Evolutionary conservation across 139 green algal genomes (phyloP), one percentile per base, ranked within the genome.

Genomic region (Chlamydomonas sp.): DNA sequence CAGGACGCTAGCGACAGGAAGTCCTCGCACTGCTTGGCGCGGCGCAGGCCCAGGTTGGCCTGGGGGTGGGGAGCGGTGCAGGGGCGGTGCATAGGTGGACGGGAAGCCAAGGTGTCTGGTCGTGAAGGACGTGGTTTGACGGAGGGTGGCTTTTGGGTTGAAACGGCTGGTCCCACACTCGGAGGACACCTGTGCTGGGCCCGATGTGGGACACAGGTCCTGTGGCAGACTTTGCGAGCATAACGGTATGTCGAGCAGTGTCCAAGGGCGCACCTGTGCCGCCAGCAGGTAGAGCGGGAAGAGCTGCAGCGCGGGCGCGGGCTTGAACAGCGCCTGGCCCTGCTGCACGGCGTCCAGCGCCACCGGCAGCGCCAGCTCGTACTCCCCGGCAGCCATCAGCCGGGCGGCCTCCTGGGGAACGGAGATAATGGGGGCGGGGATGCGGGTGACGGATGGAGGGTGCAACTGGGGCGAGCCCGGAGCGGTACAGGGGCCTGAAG

Each of bases 251-350:
- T 12, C 64, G 64, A 69, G 64, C 64, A 12, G 9, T 12, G 9
- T 15, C 67, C n/a, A 60, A 78, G 17, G 5, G 59, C 87, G 74
- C 58, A 91, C 94, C 93, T 97, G 95, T 12, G 96, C 95, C 71
- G 94, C 96, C 58, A 97, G 90, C 8, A 98, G 92, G 85, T 97
- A 98, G 2, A 98, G 88, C 5, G 96, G 95, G 77, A 98, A 98
- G 20, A 98, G 89, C 91, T 97, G 94, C 78, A 97, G 87, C 17
- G 94, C 94, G 64, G 95, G 93, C 12, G 89, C 79, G 4, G 94
- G 96, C 91, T 95, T 95, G 89, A 97, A 98, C 63, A 98, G 89
- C 71, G 86, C 88, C 85, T 98, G 94, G 3, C 96, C 96, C 74
- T 97, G 91, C 88, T 93, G 88, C 58, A 98, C 95, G 12, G 94